Evolutionary conservation across 2,329 filamentous ascomycete genomes (phyloP), one percentile per base, ranked within the genome.

Genomic region (Nothopassalora personata): DNA sequence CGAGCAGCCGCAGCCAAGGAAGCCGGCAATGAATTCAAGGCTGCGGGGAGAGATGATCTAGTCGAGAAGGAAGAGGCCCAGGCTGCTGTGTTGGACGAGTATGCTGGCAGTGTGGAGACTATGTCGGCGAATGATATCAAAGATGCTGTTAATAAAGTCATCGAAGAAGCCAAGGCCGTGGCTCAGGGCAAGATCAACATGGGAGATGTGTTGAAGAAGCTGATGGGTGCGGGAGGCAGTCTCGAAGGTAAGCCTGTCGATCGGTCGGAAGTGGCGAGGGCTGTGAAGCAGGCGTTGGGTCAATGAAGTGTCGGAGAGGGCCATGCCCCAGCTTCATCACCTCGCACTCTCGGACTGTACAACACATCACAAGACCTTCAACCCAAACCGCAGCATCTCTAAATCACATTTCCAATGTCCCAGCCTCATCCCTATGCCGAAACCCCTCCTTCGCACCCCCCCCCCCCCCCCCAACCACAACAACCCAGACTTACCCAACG

Each of bases 31-130:
- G 86, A 91, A 70, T 90, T 89, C 72, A 77, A 79, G 58, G 75
- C 73, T 1, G 88, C 85, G 0, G 83, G 83, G 3, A 80, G 90
- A 43, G 75, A 81, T 27, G 90, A 93, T 71, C 75, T 93, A 36
- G 86, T 83, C 0, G 82, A 85, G 58, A 89, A 88, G 75, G 89
- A 93, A 76, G 77, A 84, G 61, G 77, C 76, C 10, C 87, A 92
- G 74, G 76, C 87, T 52, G 74, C 74, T 33, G 80, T 93, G 2
- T 70, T 91, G 67, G 79, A 86, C 43, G 85, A 85, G 66, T 91
- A 90, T 72, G 77, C 83, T 4, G 78, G 79, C 7, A 77, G 75
- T 60, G 81, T 90, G 11, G 77, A 85, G 72, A 80, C 79, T 11
- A 67, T 90, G 55, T 74, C 77, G 1, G 79, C 81, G 61, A 83